phyloP scores from a whole-genome alignment of 2,329 filamentous ascomycete species.

The Microcyclospora tardicrescens region DNA sequence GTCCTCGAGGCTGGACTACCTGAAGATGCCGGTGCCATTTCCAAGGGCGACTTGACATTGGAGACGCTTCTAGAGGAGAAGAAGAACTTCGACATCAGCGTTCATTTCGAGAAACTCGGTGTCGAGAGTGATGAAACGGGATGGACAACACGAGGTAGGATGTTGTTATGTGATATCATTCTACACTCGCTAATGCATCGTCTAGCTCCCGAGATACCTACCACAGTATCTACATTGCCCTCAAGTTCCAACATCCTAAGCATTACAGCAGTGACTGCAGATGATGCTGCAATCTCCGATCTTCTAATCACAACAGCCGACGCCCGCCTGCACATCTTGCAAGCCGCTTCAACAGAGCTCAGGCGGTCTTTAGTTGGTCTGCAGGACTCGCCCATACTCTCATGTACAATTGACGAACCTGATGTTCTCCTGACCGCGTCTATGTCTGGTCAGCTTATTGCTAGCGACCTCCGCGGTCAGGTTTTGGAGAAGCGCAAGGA shows the following conservation, averaged over 20 bases:
- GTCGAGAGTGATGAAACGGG: slow-evolving; percentile 25
- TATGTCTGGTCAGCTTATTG: slow-evolving; percentile 46
- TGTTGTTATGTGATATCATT: background rate
- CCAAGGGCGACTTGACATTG: slow-evolving; percentile 39
- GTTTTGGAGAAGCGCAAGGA: slow-evolving; percentile 40
- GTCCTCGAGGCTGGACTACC: slow-evolving; percentile 43
- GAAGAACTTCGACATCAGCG: slow-evolving; percentile 41
- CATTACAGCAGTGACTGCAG: slow-evolving; percentile 19
- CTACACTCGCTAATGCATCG: background rate
- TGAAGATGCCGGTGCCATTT: slow-evolving; percentile 33
- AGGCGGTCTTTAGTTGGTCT: slow-evolving; percentile 26
- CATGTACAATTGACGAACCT: slow-evolving; percentile 31
- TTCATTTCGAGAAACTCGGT: slow-evolving; percentile 43
- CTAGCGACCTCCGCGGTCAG: slow-evolving; percentile 31
- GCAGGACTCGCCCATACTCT: slow-evolving; percentile 43
- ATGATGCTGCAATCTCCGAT: slow-evolving; percentile 8
- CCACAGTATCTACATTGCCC: slow-evolving; percentile 29
- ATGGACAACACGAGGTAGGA: slow-evolving; percentile 37
- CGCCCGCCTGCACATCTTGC: slow-evolving; percentile 36
- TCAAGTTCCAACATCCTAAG: slow-evolving; percentile 38
- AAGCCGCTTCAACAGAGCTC: slow-evolving; percentile 23
- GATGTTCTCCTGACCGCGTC: slow-evolving; percentile 39
- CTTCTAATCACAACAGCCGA: slow-evolving; percentile 36
- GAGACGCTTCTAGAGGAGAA: slow-evolving; percentile 50
- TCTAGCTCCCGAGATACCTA: slow-evolving; percentile 34